Conservation (phyloP, 441 rosid genomes). For the Dalechampia spathulata region DNA sequence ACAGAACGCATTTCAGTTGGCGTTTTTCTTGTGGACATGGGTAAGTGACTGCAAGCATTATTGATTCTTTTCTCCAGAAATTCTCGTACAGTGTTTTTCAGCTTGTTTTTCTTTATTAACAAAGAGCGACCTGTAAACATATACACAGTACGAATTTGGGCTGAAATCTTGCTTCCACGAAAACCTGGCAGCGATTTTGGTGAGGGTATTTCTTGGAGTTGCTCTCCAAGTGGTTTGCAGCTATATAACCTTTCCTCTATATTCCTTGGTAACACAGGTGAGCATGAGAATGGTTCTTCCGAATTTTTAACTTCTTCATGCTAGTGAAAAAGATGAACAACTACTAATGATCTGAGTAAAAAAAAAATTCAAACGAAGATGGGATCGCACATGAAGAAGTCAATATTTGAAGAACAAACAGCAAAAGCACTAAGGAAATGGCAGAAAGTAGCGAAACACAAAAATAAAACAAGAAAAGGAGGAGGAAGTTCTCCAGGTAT, state of each 20-base stretch:
- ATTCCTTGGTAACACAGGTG: constrained; percentile 51
- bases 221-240: constrained; percentile 48
- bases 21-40: constrained; percentile 50
- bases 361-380: no score
- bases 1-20: constrained; percentile 63
- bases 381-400: constrained; percentile 63
- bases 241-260: constrained; percentile 63
- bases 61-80: no score
- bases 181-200: constrained; percentile 18
- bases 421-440: constrained; percentile 50
- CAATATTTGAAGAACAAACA: constrained; percentile 65
- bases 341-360: no score
- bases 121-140: neutral
- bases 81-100: no score
- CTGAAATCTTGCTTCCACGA: constrained; percentile 46
- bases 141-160: constrained; percentile 39
- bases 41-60: constrained; percentile 22
- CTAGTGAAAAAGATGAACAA: no score
- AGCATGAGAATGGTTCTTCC: no score
- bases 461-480: constrained; percentile 22
- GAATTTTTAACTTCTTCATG: no score
- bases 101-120: no score
- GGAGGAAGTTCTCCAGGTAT: constrained; percentile 12
- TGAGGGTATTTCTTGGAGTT: constrained; percentile 35
- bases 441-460: constrained; percentile 44